Percentiles rank a stretch among this genome's conserved stretches.
Conservation (phyloP, 2,329 filamentous ascomycete genomes). For the Alternaria postmessia region DNA sequence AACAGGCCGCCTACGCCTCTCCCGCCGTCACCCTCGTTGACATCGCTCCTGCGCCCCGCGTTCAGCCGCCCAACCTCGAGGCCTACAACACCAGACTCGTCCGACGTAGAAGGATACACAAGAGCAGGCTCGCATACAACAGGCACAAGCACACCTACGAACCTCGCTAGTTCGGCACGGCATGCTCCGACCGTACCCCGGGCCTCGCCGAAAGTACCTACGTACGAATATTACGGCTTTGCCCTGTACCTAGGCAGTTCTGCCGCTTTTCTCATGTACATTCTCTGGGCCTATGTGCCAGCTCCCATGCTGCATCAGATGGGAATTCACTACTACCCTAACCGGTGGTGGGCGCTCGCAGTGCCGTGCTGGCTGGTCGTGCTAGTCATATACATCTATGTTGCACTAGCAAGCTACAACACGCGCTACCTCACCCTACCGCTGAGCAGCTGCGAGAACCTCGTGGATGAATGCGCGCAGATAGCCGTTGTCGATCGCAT, state of each 20-base stretch:
- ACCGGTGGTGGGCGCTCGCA: constrained; percentile 96
- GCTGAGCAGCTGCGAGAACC: constrained; percentile 80
- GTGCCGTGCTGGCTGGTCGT: constrained; percentile 91
- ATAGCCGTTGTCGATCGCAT: constrained; percentile 77
- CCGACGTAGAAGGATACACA: constrained; percentile 73
- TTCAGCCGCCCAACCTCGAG: constrained; percentile 69
- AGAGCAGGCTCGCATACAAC: constrained; percentile 14
- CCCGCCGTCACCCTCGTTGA: constrained; percentile 90
- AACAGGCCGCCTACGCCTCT: constrained; percentile 94
- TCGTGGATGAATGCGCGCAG: constrained; percentile 90
- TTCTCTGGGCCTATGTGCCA: constrained; percentile 89
- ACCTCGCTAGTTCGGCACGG: constrained; percentile 66
- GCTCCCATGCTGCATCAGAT: constrained; percentile 90
- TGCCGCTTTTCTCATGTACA: constrained; percentile 76
- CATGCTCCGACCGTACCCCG: constrained; percentile 74
- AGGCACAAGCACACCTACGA: constrained; percentile 53
- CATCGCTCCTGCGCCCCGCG: constrained; percentile 80
- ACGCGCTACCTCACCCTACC: constrained; percentile 85
- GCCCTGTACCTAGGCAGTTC: constrained; percentile 92
- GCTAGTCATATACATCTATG: constrained; percentile 88
- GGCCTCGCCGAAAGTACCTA: constrained; percentile 92
- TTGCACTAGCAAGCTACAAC: constrained; percentile 91
- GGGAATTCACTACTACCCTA: constrained; percentile 95
- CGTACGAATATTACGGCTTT: constrained; percentile 99
- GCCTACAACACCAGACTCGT: constrained; percentile 92